Base-by-base conservation (phyloP, 2,329 filamentous ascomycete genomes). In the Aspergillus tamarii region DNA sequence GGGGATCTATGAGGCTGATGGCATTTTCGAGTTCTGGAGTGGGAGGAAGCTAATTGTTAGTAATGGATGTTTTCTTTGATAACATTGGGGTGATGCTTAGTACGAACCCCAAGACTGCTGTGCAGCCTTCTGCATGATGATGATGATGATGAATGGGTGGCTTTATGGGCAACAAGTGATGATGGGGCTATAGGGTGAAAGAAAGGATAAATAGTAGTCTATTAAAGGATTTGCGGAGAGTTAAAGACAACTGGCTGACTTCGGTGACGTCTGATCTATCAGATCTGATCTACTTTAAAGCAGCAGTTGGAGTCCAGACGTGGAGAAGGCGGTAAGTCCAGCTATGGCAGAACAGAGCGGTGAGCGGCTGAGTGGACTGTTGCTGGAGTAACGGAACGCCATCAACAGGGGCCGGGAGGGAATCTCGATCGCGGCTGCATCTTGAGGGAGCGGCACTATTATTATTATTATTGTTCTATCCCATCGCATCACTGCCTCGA, bases 1-100 rank as follows among this genome's bases (percentile, higher is more conserved):
- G 88, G 59, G 91, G 87, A 76, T 99, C 94, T 73, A 97, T 89
- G 65, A 97, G 87, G 76, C 90, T 86, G 80, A 93, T 84, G 65
- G 90, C 89, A 79, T 96, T 96, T 77, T 96, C 92, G 75, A 95
- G 87, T 85, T 97, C 94, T 96, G 74, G 19, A 45, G 21, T 61
- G 56, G 48, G 50, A n/a, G 45, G 43, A 59, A 36, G 46, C n/a
- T 16, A 36, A 8, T 12, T 50, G 52, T 66, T 66, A 63, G 62
- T 67, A 41, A 43, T 60, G 61, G 11, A 11, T 34, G 10, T n/a
- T n/a, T 28, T 6, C 10, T 10, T 11, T 19, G 11, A n/a, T n/a
- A 41, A n/a, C 34, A n/a, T 52, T 28, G 16, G 48, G 28, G 30
- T 52, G 21, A 19, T 30, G 48, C 8, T 19, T 52, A n/a, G 58